Percentiles rank a stretch among this genome's conserved stretches.
These are phyloP conservation scores for Abrus precatorius DNA, from an alignment of 306 rosid species.

Conservation along the genomic window DNA sequence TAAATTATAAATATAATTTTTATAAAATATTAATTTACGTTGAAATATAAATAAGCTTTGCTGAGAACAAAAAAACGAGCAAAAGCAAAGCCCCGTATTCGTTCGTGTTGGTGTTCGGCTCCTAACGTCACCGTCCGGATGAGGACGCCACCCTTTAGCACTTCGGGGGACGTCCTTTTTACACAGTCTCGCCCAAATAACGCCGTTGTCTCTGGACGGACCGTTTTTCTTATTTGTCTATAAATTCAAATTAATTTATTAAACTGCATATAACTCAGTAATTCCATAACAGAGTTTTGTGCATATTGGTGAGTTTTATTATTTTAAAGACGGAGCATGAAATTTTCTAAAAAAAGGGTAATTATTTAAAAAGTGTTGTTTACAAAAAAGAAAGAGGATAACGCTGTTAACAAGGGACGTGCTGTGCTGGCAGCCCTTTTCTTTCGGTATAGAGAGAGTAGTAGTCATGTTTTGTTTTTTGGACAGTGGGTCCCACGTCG, in stretches of 20 bases:
- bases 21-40: no score
- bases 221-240: background rate
- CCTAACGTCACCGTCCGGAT: conserved; percentile 52
- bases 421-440: conserved; percentile 39
- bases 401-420: conserved; percentile 41
- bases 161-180: conserved; percentile 39
- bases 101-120: conserved; percentile 29
- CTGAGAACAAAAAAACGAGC: background rate
- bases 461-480: conserved; percentile 27
- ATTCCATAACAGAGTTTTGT: background rate
- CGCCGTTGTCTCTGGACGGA: conserved; percentile 18
- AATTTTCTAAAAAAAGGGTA: no score
- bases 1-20: no score
- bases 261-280: no score
- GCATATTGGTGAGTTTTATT: no score
- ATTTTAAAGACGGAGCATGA: no score
- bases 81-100: conserved; percentile 14
- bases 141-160: conserved; percentile 43
- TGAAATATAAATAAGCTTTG: no score
- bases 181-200: conserved; percentile 41
- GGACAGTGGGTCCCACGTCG: conserved; percentile 56
- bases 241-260: background rate
- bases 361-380: background rate
- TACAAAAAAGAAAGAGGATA: background rate
- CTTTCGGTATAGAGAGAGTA: background rate